A percentile compares a stretch with the other conserved stretches of the same genome.
These are phyloP conservation scores for Xylaria sp. DNA, from an alignment of 2,329 filamentous ascomycete species.

Conservation along the genomic window DNA sequence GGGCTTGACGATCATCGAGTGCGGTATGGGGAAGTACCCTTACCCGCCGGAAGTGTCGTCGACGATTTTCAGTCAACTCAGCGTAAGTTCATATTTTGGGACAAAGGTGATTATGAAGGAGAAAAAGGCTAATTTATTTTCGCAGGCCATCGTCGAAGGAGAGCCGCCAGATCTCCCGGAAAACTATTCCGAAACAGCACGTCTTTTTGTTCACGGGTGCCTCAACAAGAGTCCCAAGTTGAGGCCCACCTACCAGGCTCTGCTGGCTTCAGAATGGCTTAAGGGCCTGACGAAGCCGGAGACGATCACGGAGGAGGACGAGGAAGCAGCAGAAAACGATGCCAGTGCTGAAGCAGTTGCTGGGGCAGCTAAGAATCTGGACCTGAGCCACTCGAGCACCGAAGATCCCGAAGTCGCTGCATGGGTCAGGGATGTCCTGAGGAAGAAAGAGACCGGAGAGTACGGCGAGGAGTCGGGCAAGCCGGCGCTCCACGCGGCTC, in stretches of 20 bases:
- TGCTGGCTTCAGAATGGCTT: constrained; percentile 90
- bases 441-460: constrained; percentile 63
- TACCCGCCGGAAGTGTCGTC: constrained; percentile 97
- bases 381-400: constrained; percentile 48
- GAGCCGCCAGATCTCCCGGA: constrained; percentile 89
- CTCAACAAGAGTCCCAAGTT: constrained; percentile 90
- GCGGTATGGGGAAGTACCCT: constrained; percentile 89
- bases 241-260: constrained; percentile 89
- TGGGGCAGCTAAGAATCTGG: constrained; percentile 49
- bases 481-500: constrained; percentile 86
- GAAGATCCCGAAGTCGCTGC: constrained; percentile 81
- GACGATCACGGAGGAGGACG: constrained; percentile 41
- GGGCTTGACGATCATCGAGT: constrained; percentile 93
- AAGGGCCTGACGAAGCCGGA: constrained; percentile 72
- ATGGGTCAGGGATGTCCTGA: constrained; percentile 78
- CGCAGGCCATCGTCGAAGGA: constrained; percentile 95
- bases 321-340: constrained; percentile 39
- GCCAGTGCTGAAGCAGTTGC: constrained; percentile 44
- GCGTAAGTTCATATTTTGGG: constrained; percentile 63
- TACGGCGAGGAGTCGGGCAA: constrained; percentile 55
- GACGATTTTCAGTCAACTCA: constrained; percentile 97
- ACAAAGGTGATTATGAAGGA: neutral
- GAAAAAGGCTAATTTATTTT: constrained; percentile 21
- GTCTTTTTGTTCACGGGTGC: constrained; percentile 85
- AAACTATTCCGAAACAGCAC: constrained; percentile 77